Evolutionary conservation across 2,329 filamentous ascomycete species (phyloP).

Genomic region (Tolypocladium cylindrosporum): DNA sequence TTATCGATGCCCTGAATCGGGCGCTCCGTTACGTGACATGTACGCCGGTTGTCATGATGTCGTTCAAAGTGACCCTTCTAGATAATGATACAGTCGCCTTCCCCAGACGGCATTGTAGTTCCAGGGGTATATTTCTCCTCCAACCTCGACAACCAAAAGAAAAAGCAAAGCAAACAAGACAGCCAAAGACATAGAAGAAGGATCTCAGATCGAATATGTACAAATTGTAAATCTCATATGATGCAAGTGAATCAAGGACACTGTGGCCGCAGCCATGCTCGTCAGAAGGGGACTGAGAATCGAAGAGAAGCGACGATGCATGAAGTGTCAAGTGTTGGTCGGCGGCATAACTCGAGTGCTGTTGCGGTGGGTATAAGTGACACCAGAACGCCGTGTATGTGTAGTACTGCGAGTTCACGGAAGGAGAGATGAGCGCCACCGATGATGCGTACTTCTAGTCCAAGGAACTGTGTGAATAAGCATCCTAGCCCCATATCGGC

Average conservation of each 20-base stretch:
- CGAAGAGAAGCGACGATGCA: neutral
- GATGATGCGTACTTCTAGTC: neutral
- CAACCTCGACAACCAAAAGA: neutral
- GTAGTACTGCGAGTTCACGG: neutral
- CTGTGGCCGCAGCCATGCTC: neutral
- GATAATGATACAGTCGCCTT: neutral
- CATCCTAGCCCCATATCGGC: conserved; percentile 43
- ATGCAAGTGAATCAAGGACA: neutral
- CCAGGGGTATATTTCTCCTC: neutral
- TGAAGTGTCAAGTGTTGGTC: neutral
- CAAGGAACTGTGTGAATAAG: neutral
- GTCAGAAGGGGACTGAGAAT: neutral
- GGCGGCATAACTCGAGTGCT: neutral
- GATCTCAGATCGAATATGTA: neutral
- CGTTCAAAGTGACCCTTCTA: neutral
- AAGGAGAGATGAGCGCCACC: neutral
- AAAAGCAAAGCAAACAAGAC: neutral
- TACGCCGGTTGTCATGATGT: neutral
- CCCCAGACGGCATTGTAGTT: neutral
- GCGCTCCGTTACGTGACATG: neutral
- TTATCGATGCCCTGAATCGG: neutral
- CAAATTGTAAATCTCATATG: neutral
- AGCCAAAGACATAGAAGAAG: neutral
- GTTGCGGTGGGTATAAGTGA: neutral
- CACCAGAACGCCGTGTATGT: neutral